A percentile compares a stretch with the other conserved stretches of the same genome.
These are phyloP conservation scores for Saprolegnia parasitica DNA, from an alignment of 352 stramenopile genomes.

Conservation along the genomic window DNA sequence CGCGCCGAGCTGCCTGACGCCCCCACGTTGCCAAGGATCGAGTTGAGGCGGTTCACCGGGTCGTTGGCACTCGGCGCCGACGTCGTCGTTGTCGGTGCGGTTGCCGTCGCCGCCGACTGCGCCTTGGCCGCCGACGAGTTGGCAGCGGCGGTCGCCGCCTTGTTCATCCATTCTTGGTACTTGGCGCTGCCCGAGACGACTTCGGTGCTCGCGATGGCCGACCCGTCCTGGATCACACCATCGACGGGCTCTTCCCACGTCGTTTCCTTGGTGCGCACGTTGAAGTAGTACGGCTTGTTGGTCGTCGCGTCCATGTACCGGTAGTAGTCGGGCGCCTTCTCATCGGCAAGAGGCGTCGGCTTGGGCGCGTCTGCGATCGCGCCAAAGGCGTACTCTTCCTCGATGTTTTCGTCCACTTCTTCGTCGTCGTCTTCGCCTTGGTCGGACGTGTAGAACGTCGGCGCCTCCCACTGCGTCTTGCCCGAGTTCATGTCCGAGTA, in stretches of 20 bases:
- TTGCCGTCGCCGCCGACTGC: conserved; percentile 30
- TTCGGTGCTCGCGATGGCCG: conserved; percentile 29
- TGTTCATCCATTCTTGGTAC: conserved; percentile 67
- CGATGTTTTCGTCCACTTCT: conserved; percentile 20
- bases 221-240: conserved; percentile 20
- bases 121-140: neutral
- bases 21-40: conserved; percentile 62
- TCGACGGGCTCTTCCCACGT: conserved; percentile 7
- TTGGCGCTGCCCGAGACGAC: conserved; percentile 30
- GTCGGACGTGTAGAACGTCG: conserved; percentile 31
- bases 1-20: conserved; percentile 38
- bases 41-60: conserved; percentile 63
- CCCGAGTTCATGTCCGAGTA: conserved; percentile 59
- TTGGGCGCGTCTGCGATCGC: neutral
- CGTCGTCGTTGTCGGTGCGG: conserved; percentile 48
- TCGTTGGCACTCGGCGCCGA: conserved; percentile 57
- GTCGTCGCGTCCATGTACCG: conserved; percentile 40
- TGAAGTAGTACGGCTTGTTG: conserved; percentile 28
- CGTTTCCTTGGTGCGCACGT: conserved; percentile 29
- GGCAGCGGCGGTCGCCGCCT: conserved; percentile 6
- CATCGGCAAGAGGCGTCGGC: neutral
- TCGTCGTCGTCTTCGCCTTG: conserved; percentile 30
- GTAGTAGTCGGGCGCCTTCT: conserved; percentile 18
- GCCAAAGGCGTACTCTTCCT: conserved; percentile 29
- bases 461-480: conserved; percentile 68